These are phyloP conservation scores for Calonectria henricotiae DNA, from an alignment of 2,329 filamentous ascomycete genomes.

Conservation along the genomic window DNA sequence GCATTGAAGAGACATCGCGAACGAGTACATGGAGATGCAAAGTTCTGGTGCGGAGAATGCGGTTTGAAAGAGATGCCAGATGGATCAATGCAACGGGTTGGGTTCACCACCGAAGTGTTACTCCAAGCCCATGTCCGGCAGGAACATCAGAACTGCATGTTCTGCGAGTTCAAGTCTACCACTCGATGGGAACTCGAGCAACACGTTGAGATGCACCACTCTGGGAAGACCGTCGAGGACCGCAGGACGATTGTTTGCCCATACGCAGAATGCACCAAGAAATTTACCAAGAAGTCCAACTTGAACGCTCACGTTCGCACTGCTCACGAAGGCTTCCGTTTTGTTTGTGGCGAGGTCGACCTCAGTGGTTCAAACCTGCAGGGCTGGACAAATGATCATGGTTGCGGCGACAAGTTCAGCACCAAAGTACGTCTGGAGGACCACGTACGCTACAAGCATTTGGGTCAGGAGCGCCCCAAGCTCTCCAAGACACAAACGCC, in stretches of 20 bases:
- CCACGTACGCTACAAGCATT: conserved; percentile 87
- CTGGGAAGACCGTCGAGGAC: conserved; percentile 73
- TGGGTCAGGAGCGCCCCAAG: conserved; percentile 71
- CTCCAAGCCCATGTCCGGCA: conserved; percentile 82
- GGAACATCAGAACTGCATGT: conserved; percentile 82
- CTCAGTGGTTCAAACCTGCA: conserved; percentile 72
- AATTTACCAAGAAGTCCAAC: conserved; percentile 89
- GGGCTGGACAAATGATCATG: conserved; percentile 76
- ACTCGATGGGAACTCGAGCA: conserved; percentile 79
- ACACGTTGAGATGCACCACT: conserved; percentile 86
- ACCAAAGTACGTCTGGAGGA: conserved; percentile 87
- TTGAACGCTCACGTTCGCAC: conserved; percentile 84
- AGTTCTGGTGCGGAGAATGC: conserved; percentile 87
- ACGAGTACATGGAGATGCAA: conserved; percentile 78
- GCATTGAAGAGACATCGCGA: conserved; percentile 81
- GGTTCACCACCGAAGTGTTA: conserved; percentile 81
- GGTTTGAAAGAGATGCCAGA: conserved; percentile 60
- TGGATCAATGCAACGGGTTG: conserved; percentile 62
- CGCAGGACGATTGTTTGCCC: conserved; percentile 79
- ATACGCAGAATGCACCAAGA: conserved; percentile 78
- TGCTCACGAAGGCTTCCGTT: conserved; percentile 83
- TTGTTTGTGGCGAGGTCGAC: conserved; percentile 83
- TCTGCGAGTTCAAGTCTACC: conserved; percentile 80
- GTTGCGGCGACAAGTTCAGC: conserved; percentile 83
- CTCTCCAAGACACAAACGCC: conserved; percentile 46